Percentiles rank a stretch among this genome's conserved stretches.
Evolutionary conservation across 2,329 filamentous ascomycete species (phyloP).

Genomic region (Calonectria pseudoreteaudii): DNA sequence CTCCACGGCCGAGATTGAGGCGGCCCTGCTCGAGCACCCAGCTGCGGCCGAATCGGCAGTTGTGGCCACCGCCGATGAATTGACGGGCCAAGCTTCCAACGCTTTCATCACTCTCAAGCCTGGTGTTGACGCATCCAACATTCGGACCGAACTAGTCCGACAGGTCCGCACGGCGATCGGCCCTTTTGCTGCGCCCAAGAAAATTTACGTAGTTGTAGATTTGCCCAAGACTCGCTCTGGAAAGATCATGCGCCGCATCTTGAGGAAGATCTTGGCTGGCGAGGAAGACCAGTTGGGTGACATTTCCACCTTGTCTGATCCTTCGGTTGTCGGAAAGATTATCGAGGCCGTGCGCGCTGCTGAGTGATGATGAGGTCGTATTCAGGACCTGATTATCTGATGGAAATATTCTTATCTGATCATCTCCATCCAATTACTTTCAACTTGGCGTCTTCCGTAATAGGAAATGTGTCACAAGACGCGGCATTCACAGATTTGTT

Average conservation of each 20-base stretch:
- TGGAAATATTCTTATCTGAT: neutral
- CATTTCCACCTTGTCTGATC: conserved; percentile 88
- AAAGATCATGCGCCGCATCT: conserved; percentile 95
- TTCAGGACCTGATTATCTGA: neutral
- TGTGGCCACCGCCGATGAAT: conserved; percentile 87
- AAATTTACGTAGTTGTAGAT: conserved; percentile 86
- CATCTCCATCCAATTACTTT: neutral
- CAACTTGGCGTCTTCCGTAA: neutral
- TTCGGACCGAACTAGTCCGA: conserved; percentile 87
- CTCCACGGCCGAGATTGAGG: conserved; percentile 97
- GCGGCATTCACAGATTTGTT: neutral
- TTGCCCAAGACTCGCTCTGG: conserved; percentile 93
- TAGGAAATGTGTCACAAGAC: neutral
- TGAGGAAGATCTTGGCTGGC: conserved; percentile 92
- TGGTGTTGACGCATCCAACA: conserved; percentile 57
- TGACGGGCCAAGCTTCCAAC: conserved; percentile 93
- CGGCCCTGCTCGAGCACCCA: conserved; percentile 88
- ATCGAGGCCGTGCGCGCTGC: conserved; percentile 62
- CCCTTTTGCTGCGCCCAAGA: conserved; percentile 92
- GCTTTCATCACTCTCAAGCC: conserved; percentile 88
- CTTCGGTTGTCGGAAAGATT: conserved; percentile 85
- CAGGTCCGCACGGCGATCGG: conserved; percentile 95
- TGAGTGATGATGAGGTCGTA: conserved; percentile 7
- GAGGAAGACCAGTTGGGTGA: conserved; percentile 96
- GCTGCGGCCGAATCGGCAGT: conserved; percentile 91